These are phyloP conservation scores for Malassezia brasiliensis DNA, from an alignment of 1,284 basidiomycete species.

Conservation along the genomic window DNA sequence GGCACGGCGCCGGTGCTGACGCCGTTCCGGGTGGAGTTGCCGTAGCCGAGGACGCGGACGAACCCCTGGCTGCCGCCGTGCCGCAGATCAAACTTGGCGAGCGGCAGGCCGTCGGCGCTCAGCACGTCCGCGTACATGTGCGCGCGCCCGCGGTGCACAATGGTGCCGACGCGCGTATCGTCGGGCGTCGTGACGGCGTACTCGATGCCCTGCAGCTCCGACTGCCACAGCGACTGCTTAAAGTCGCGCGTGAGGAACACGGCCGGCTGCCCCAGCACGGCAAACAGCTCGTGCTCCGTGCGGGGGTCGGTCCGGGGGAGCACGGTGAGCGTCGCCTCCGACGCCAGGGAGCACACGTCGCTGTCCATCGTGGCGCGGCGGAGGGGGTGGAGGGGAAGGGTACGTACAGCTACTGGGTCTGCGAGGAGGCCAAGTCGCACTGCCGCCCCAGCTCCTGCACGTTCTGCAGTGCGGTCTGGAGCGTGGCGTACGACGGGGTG, in stretches of 20 bases:
- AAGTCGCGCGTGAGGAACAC: not conserved
- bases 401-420: not conserved
- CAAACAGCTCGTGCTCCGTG: no score
- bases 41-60: not conserved
- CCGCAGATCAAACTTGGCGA: not conserved
- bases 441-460: conserved; percentile 17
- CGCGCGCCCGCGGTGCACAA: not conserved
- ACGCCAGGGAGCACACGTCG: no score
- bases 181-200: not conserved
- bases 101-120: not conserved
- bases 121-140: not conserved
- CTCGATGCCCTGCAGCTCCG: not conserved
- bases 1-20: not conserved
- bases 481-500: conserved; percentile 23
- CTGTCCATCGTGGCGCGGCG: no score
- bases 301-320: no score
- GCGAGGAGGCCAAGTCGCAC: conserved; percentile 12
- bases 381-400: not conserved
- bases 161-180: not conserved
- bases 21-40: not conserved
- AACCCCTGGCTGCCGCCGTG: not conserved
- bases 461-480: conserved; percentile 7
- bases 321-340: no score
- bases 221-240: not conserved
- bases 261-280: no score